Base-by-base conservation (phyloP, 2,329 filamentous ascomycete species). In the Colletotrichum cuscutae region DNA sequence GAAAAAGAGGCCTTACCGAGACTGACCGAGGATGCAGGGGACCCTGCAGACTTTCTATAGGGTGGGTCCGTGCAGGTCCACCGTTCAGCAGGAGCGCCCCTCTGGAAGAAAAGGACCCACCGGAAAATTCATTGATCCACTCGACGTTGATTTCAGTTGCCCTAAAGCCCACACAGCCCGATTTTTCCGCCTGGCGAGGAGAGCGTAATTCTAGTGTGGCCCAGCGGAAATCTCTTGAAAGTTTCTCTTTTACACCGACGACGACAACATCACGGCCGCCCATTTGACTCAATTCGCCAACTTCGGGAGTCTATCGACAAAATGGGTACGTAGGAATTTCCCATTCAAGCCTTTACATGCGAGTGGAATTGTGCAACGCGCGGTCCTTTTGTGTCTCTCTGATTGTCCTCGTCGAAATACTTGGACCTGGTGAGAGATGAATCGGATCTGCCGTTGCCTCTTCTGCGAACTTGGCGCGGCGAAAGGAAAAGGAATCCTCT, bases 241-340 rank as follows among this genome's bases (percentile, higher is more conserved):
- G 68, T 62, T 64, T 68, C 30, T 53, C 32, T 42, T 56, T 68
- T 75, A 71, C 60, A 65, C 73, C 78, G 77, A 80, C 80, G 80
- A 82, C 80, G 79, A 81, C 77, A 80, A 79, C 61, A 76, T 76
- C 75, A 80, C 77, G 77, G 78, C 71, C 79, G 77, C 76, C 80
- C 77, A 77, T 78, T 66, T 79, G 77, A 75, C 71, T 75, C 76
- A 76, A 76, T 82, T 81, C 84, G 81, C 80, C 82, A 81, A 85
- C 81, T 80, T 81, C 71, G 83, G 81, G 80, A 82, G 78, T 80
- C 77, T 82, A 81, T 79, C 87, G 86, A 84, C 86, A 89, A 85
- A 85, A 90, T 90, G 89, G 89, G 89, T 90, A 90, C 86, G 89
- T 88, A 87, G 82, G 78, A 80, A 76, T 75, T 72, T 81, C 79